Conservation (phyloP, 495 filamentous ascomycete species). For the Bombardia bombarda region DNA sequence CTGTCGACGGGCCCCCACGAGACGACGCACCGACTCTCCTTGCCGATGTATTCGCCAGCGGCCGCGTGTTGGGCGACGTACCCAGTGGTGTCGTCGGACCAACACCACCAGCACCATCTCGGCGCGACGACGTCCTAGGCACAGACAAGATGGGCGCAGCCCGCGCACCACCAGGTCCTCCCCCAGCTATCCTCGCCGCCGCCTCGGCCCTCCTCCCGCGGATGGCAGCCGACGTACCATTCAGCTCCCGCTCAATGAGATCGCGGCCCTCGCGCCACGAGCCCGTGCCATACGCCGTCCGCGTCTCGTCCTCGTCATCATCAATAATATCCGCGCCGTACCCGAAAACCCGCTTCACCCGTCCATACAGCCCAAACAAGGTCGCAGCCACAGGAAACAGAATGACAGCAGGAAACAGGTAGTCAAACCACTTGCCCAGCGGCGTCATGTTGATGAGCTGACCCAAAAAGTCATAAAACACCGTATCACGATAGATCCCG, state of each 20-base stretch:
- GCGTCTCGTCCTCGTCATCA: conserved; percentile 59
- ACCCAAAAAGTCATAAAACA: conserved; percentile 84
- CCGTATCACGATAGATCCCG: conserved; percentile 58
- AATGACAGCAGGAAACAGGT: conserved; percentile 80
- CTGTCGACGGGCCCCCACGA: conserved; percentile 20
- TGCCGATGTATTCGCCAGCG: conserved; percentile 25
- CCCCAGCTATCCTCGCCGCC: conserved; percentile 16
- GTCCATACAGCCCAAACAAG: conserved; percentile 78
- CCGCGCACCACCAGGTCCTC: conserved; percentile 14
- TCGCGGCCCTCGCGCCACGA: conserved; percentile 92
- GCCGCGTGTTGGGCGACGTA: conserved; percentile 30
- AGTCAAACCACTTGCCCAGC: conserved; percentile 76
- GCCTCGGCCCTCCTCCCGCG: conserved; percentile 27
- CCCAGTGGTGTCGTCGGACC: conserved; percentile 32
- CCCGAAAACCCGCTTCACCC: conserved; percentile 66
- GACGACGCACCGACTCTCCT: conserved; percentile 20
- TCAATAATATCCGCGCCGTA: conserved; percentile 70
- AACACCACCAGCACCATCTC: conserved; percentile 6
- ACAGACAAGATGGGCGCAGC: conserved; percentile 31
- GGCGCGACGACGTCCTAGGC: conserved; percentile 20
- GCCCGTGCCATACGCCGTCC: conserved; percentile 61
- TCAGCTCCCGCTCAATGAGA: conserved; percentile 82
- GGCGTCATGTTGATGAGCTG: conserved; percentile 75
- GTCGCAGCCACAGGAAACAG: conserved; percentile 76
- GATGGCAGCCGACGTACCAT: conserved; percentile 42